Evolutionary conservation across 1,284 basidiomycete genomes (phyloP), one percentile per base, ranked within the genome.

Genomic region (Naganishia albida): DNA sequence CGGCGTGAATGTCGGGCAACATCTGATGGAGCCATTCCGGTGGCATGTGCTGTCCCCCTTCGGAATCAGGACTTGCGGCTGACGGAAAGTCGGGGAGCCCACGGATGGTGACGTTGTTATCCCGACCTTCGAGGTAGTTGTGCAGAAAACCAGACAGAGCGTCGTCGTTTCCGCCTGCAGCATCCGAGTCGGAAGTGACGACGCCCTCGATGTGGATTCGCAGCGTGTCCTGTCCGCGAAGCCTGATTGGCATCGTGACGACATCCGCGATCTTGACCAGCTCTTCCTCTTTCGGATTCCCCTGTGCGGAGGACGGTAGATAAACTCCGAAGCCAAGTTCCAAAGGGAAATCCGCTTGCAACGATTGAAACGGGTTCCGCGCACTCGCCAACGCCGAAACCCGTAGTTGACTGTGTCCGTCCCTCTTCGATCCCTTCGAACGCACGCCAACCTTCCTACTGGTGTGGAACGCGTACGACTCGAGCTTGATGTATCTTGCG

Each of bases 311-410:
- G 20, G 28, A 56, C 64, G 74, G 68, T 1, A 78, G 63, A 42
- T 69, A 69, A 56, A 80, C 74, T 1, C 72, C 68, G 55, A 79
- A 79, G 0, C 76, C 76, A 12, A 79, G 59, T 13, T 69, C 67
- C 50, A 75, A 77, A 1, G 74, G 74, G 7, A 80, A 6, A 66
- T 71, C 12, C 67, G 67, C 20, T 38, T 68, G 69, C 28, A 75
- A n/a, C 20, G 66, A 48, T 0, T 68, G 69, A 30, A 67, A 25
- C 26, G 70, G 65, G 60, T 77, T 77, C 4, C 74, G 74, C 12
- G 77, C 50, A 1, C 73, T 71, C 0, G 75, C 77, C 0, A 62
- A 34, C 1, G 75, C 78, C 3, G 44, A 53, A 44, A 80, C 73
- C 4, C 64, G 63, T 1, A 80, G 67, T 10, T 25, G n/a, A 18